Evolutionary conservation across 768 basidiomycete species (phyloP), one percentile per base, ranked within the genome.

Genomic region (Lentinula sp.): DNA sequence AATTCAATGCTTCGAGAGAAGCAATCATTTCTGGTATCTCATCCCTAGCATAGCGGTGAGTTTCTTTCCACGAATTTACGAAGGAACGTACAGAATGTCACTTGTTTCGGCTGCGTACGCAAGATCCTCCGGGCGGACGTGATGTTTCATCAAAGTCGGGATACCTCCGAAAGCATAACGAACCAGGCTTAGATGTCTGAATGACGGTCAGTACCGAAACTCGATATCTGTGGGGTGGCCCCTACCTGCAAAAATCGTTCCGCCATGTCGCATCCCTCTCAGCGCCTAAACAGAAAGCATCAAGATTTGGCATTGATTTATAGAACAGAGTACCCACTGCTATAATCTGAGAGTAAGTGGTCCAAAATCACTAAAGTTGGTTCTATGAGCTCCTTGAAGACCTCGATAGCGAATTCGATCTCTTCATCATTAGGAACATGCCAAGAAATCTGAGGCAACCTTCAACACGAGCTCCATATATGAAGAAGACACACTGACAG

Each of bases 211-310:
- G 6, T 18, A 11, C 4, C 5, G 32, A 50, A 6, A 28, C 4
- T 31, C 4, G 3, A 18, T 49, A 39, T 23, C 39, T 5, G 16
- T 39, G 49, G 34, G 18, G 55, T 32, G 54, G 57, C 8, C 23
- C 79, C 43, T 35, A 86, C 81, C 91, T 82, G 75, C 92, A 94
- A 68, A 94, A 92, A 64, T 94, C 90, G 70, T 92, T 93, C 11
- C 87, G 80, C 92, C 92, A 95, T 15, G 80, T 64, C 15, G 81
- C 80, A 70, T 89, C 81, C 21, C 85, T 80, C 31, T 74, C 66
- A 46, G 77, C 67, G 50, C 74, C 82, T 83, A 59, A 45, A 18
- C 15, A 3, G 21, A 39, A 42, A 28, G 51, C 37, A n/a, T 37
- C 10, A 28, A 28, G 11, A 32, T 62, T 60, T 28, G 63, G 50